A percentile compares a stretch with the other conserved stretches of the same genome.
Conservation (phyloP, 2,329 filamentous ascomycete genomes). For the Tolypocladium album region DNA sequence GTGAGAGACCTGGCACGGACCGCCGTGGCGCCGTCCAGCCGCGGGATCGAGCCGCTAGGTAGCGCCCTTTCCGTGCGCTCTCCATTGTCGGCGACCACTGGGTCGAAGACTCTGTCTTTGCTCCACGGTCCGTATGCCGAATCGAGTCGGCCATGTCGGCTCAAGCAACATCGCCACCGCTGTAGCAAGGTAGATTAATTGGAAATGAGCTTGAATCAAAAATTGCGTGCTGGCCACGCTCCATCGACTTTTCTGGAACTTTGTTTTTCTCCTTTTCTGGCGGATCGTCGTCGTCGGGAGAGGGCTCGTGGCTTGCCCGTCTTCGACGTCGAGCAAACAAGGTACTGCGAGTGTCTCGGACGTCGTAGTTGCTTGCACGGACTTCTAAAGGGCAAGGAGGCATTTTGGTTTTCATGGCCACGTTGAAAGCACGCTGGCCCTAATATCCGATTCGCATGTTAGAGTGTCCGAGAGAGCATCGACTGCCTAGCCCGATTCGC, state of each 20-base stretch:
- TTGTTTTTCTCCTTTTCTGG: neutral
- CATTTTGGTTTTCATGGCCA: neutral
- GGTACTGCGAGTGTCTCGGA: neutral
- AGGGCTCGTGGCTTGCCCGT: neutral
- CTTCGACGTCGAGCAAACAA: neutral
- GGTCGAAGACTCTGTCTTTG: neutral
- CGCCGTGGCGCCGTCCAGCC: neutral
- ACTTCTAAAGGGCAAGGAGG: neutral
- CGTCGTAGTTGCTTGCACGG: neutral
- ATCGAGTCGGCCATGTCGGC: too few species aligned
- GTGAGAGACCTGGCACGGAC: neutral
- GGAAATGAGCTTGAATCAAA: neutral
- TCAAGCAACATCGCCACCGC: neutral
- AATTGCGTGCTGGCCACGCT: neutral
- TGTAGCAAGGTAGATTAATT: neutral
- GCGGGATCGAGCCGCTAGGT: neutral
- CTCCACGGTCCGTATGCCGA: neutral
- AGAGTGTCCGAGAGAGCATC: neutral
- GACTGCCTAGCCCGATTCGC: neutral
- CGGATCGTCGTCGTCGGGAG: neutral
- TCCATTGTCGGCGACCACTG: neutral
- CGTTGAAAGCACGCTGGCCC: neutral
- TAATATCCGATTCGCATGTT: neutral
- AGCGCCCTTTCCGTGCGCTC: neutral
- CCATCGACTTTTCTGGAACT: neutral